Base-by-base conservation (phyloP, 2,329 filamentous ascomycete species). In the Alternaria burnsii region DNA sequence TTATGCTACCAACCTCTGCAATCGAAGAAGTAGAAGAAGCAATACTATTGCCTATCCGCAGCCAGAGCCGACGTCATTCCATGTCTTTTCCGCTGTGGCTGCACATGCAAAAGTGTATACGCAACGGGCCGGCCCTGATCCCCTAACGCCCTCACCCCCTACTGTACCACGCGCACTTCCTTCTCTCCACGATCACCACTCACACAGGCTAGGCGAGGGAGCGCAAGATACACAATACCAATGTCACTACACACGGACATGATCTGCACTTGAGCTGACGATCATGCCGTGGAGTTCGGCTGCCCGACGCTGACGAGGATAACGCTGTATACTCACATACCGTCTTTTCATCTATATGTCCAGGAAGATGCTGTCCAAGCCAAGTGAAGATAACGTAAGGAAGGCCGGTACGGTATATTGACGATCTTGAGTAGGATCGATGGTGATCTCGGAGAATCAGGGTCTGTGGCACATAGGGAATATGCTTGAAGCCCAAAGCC, bases 391-490 rank as follows among this genome's bases (percentile, higher is more conserved):
- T 20, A 1, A 48, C 9, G 20, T n/a, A 50, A 26, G 46, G 46
- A 36, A 50, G 18, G 22, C 46, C 24, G 22, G 14, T 22, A 50
- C 24, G 14, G 12, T 16, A 12, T 22, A 28, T 32, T 36, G 46
- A 48, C 20, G 12, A 36, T 48, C 44, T 32, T 14, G 20, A 48
- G 46, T 36, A 48, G 30, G 46, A 48, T 20, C 46, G 46, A 48
- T 16, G 30, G 30, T 22, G 18, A 34, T 48, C 46, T 50, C 46
- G 32, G 32, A 50, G 20, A 9, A 9, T 24, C 30, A 38, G 46
- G 2, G 46, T 24, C 32, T 22, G 30, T 26, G 22, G 14, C n/a
- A 36, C 11, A 10, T 12, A 50, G 20, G 46, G 32, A 20, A 50
- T 20, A 50, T 50, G 46, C 46, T 36, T 50, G 46, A 26, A 38